Percentiles rank a stretch among this genome's conserved stretches.
phyloP scores from a whole-genome alignment of 495 filamentous ascomycete species.

The Annulohypoxylon bovei region DNA sequence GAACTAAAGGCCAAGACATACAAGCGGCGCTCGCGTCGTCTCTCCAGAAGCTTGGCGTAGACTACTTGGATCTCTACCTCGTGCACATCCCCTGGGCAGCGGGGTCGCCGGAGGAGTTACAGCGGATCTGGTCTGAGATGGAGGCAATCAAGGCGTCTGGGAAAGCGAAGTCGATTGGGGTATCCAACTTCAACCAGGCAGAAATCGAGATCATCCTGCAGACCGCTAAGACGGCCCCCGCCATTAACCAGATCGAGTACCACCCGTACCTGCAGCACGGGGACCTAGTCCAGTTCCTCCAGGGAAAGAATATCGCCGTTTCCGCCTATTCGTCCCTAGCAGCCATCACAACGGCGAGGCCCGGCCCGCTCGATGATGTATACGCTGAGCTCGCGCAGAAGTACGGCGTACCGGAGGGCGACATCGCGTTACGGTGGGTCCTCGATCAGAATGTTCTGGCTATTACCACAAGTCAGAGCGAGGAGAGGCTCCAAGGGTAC shows the following conservation, averaged over 20 bases:
- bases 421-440: conserved; percentile 78
- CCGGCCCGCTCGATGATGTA: conserved; percentile 73
- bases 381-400: conserved; percentile 72
- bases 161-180: conserved; percentile 79
- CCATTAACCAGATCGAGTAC: conserved; percentile 87
- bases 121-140: conserved; percentile 78
- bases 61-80: conserved; percentile 86
- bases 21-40: conserved; percentile 74
- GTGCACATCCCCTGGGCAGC: conserved; percentile 81
- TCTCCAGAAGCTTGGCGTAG: conserved; percentile 74
- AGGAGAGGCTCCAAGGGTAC: conserved; percentile 74
- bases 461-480: conserved; percentile 79
- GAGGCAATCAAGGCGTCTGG: conserved; percentile 76
- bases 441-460: conserved; percentile 78
- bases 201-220: conserved; percentile 74
- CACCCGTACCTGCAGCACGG: conserved; percentile 86
- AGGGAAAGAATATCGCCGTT: conserved; percentile 71
- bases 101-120: conserved; percentile 68
- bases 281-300: conserved; percentile 68
- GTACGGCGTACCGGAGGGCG: conserved; percentile 77
- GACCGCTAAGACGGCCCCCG: conserved; percentile 70
- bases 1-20: conserved; percentile 57
- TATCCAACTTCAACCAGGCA: conserved; percentile 76
- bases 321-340: conserved; percentile 75
- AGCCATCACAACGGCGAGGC: conserved; percentile 68